These are phyloP conservation scores for Ganoderma leucocontextum DNA, from an alignment of 1,284 basidiomycete genomes.

Conservation along the genomic window DNA sequence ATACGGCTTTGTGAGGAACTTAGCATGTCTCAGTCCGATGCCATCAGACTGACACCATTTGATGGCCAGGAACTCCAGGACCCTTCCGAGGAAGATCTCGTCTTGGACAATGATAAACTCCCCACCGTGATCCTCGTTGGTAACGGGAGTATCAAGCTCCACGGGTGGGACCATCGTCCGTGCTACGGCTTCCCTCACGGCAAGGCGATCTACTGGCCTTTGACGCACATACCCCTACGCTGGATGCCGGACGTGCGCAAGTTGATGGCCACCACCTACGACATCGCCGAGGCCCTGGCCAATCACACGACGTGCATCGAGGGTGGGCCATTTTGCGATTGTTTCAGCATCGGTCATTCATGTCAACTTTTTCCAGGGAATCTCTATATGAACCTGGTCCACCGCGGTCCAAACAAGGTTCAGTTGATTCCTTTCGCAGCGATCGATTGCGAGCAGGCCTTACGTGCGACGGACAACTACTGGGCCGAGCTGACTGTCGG, in stretches of 20 bases:
- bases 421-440: neutral
- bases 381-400: neutral
- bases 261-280: neutral
- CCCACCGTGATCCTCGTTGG: neutral
- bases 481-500: neutral
- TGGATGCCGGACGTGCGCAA: neutral
- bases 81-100: neutral
- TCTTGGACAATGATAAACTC: neutral
- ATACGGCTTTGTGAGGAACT: neutral
- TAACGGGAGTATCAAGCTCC: neutral
- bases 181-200: neutral
- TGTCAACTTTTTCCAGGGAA: neutral
- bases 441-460: neutral
- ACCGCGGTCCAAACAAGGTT: neutral
- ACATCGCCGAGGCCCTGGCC: neutral
- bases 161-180: neutral
- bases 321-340: too few relatives aligned
- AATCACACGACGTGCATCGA: neutral
- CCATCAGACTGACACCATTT: neutral
- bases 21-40: neutral
- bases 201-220: neutral
- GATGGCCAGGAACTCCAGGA: neutral
- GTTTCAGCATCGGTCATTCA: too few relatives aligned
- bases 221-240: neutral
- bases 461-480: neutral